Percentiles rank a stretch among this genome's conserved stretches.
Evolutionary conservation across 768 basidiomycete species (phyloP).

Genomic region (Boletellus emodensis): DNA sequence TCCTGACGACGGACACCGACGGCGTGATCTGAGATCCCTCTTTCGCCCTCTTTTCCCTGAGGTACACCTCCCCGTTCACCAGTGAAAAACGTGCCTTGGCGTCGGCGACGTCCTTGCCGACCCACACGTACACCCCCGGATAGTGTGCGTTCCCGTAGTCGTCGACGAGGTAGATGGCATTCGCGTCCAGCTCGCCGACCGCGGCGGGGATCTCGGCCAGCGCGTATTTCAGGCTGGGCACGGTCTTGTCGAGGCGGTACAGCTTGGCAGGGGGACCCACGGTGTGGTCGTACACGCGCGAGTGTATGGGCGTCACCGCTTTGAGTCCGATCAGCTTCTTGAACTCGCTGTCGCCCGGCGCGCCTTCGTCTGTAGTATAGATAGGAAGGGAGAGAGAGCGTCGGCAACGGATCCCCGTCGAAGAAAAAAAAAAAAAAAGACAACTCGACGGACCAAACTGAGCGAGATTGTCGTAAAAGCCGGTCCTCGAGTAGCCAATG

Average conservation of each 20-base stretch:
- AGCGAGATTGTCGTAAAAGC: constrained; percentile 39
- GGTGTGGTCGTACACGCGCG: constrained; percentile 4
- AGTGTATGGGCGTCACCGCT: constrained; percentile 13
- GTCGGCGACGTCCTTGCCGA: constrained; percentile 45
- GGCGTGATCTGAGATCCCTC: constrained; percentile 16
- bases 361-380: constrained; percentile 45
- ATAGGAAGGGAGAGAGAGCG: too few relatives aligned
- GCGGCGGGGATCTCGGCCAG: constrained; percentile 25
- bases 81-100: constrained; percentile 48
- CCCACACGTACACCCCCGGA: constrained; percentile 56
- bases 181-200: constrained; percentile 38
- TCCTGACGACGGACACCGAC: constrained; percentile 13
- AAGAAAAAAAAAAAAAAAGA: too few relatives aligned
- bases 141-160: constrained; percentile 27
- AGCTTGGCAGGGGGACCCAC: constrained; percentile 24
- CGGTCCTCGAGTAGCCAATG: constrained; percentile 37
- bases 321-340: constrained; percentile 43
- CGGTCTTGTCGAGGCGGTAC: constrained; percentile 44
- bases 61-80: constrained; percentile 54
- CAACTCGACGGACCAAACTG: constrained; percentile 42
- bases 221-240: constrained; percentile 38
- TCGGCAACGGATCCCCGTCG: too few relatives aligned
- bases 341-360: constrained; percentile 44
- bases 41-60: constrained; percentile 36
- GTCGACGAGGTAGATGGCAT: constrained; percentile 53